Evolutionary conservation across 1,139 yeast genomes (phyloP).

Genomic region (Blastobotrys persicus): DNA sequence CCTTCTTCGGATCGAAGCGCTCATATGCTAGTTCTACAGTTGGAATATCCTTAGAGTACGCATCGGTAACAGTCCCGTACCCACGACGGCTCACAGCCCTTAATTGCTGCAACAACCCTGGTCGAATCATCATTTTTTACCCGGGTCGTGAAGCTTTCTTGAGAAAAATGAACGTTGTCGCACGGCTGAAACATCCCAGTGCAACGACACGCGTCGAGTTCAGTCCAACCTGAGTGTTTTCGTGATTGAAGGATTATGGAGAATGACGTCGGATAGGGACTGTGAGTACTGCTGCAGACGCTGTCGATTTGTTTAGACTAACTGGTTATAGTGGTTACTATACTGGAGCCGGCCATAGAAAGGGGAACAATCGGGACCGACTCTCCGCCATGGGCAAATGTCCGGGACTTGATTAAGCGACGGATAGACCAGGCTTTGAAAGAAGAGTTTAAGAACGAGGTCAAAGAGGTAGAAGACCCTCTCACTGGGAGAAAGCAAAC

Average conservation of each 20-base stretch:
- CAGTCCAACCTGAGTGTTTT: background rate
- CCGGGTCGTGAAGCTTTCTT: too few relatives aligned
- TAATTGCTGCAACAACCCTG: background rate
- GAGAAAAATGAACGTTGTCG: background rate
- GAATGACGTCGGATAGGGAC: background rate
- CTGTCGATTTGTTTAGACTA: background rate
- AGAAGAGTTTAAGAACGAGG: background rate
- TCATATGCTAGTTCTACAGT: constrained; percentile 50
- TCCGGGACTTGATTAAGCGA: background rate
- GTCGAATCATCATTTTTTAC: background rate
- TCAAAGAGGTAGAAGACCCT: constrained; percentile 24
- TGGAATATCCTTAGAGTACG: constrained; percentile 33
- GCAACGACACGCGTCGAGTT: background rate
- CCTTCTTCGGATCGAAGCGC: constrained; percentile 34
- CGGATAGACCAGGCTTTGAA: constrained; percentile 1
- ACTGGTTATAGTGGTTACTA: background rate
- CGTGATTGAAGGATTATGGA: background rate
- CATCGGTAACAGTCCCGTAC: background rate
- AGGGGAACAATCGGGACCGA: background rate
- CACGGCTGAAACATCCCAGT: background rate
- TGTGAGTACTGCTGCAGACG: background rate
- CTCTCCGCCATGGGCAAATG: background rate
- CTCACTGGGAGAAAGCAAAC: constrained; percentile 27
- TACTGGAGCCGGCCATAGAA: background rate
- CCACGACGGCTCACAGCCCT: background rate